phyloP scores from a whole-genome alignment of 805 yeast genomes.

The Nakazawaea sp. region DNA sequence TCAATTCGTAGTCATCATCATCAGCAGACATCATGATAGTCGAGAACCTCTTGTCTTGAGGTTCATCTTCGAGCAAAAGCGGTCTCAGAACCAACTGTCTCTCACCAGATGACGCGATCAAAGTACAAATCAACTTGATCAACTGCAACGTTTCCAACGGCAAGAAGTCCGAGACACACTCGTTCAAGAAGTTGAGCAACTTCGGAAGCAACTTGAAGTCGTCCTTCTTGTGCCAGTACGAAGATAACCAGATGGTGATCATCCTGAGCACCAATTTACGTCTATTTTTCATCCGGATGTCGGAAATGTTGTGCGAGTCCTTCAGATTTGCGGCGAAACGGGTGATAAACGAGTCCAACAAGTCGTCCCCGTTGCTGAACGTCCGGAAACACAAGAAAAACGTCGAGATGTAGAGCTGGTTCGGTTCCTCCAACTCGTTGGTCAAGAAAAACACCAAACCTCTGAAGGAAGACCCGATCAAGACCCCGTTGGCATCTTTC shows the following conservation, averaged over 20 bases:
- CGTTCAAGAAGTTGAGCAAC: constrained; percentile 72
- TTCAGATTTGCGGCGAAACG: constrained; percentile 47
- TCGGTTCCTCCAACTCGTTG: constrained; percentile 50
- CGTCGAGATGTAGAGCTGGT: constrained; percentile 63
- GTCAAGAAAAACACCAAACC: constrained; percentile 62
- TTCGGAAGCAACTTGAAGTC: constrained; percentile 64
- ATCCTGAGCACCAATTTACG: constrained; percentile 61
- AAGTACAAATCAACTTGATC: constrained; percentile 54
- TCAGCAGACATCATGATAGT: constrained; percentile 5
- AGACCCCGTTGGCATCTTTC: constrained; percentile 40
- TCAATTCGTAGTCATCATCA: constrained; percentile 9
- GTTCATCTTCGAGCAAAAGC: constrained; percentile 5
- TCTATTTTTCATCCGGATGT: constrained; percentile 47
- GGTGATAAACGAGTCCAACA: constrained; percentile 60
- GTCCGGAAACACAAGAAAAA: constrained; percentile 73
- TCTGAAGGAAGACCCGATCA: constrained; percentile 66
- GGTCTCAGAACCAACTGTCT: constrained; percentile 45
- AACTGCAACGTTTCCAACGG: constrained; percentile 63
- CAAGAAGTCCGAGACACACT: constrained; percentile 51
- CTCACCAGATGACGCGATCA: constrained; percentile 35
- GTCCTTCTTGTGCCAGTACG: constrained; percentile 68
- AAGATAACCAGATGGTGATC: constrained; percentile 82
- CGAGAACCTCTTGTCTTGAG: constrained; percentile 5
- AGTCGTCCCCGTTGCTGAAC: constrained; percentile 59
- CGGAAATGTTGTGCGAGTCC: constrained; percentile 30